Base-by-base conservation (phyloP, 176 grass and related monocot genomes). In the Carex myosuroides region DNA sequence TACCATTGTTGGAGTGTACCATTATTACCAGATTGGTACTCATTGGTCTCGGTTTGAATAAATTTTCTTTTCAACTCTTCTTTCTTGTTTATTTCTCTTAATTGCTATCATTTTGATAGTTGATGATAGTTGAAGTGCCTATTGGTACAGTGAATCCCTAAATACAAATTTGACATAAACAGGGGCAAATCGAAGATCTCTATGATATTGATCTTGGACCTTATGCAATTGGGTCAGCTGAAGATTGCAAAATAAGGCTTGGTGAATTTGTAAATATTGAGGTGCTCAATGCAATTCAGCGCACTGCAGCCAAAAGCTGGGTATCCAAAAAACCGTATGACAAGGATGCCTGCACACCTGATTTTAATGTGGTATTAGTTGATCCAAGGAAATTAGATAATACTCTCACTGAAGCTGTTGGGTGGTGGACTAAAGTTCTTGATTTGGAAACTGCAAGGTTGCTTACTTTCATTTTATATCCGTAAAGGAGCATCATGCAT, bases 101-200 rank as follows among this genome's bases (percentile, higher is more conserved):
- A 54, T 17, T 65, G 13, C 6, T 13, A 11, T 50, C 13, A 8
- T 50, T 3, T 72, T 32, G 24, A 32, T 32, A 65, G 24, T 53
- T 44, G 5, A 60, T 80, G 12, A 7, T 80, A 62, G 11, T 60
- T 46, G 20, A 56, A 63, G 39, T 69, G 18, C 54, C 14, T 78
- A 60, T 54, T 42, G 6, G 41, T 56, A 86, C 13, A n/a, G 18
- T 37, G 10, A 32, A 86, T 64, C 39, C 12, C 14, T 72, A 42
- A 85, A 42, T 22, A 50, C 8, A 17, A 52, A 22, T 71, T 71
- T 72, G 59, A 56, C 8, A 24, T 69, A 0, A 68, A 55, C 86
- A 98, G 96, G 92, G 96, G 12, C 89, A 90, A 84, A 83, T 93
- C 46, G 96, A 93, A 87, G 96, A 98, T 46, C 74, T 93, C 22